Conservation (phyloP, 208 protist genomes). For the Trypanosoma scelopori region DNA sequence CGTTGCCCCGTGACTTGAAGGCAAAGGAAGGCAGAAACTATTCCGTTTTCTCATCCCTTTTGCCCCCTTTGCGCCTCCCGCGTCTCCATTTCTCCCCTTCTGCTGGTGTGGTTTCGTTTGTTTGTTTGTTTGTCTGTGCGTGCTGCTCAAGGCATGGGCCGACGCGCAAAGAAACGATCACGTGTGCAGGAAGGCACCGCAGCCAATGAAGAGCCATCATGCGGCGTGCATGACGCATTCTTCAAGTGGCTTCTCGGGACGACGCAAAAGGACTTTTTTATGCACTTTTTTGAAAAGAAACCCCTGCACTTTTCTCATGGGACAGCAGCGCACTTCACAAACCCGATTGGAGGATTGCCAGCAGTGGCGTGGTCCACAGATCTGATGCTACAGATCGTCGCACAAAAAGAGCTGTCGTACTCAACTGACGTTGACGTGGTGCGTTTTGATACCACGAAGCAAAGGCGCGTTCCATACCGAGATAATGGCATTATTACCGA, state of each 20-base stretch:
- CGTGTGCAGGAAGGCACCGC: neutral
- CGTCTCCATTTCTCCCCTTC: constrained; percentile 1
- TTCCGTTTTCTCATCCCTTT: neutral
- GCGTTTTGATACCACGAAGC: constrained; percentile 43
- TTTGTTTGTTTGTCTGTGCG: constrained; percentile 2
- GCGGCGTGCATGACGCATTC: constrained; percentile 25
- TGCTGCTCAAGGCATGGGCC: neutral
- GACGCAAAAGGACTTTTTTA: constrained; percentile 62
- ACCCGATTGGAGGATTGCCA: constrained; percentile 29
- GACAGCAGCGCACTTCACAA: constrained; percentile 38
- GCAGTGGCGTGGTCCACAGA: constrained; percentile 57
- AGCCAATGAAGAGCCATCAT: too few relatives aligned
- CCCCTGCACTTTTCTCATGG: constrained; percentile 47
- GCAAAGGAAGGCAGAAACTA: too few relatives aligned
- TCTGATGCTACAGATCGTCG: constrained; percentile 42
- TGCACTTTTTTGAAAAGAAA: constrained; percentile 79
- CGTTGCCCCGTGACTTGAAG: too few relatives aligned
- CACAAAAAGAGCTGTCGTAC: constrained; percentile 33
- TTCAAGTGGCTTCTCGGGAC: constrained; percentile 59
- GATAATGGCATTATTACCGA: constrained; percentile 26
- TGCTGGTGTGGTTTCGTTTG: neutral
- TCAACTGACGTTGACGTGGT: constrained; percentile 54
- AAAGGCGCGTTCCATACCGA: constrained; percentile 46
- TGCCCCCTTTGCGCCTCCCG: neutral
- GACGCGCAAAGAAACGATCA: neutral